Conservation (phyloP, 768 basidiomycete species). For the Gymnopilus junonius region DNA sequence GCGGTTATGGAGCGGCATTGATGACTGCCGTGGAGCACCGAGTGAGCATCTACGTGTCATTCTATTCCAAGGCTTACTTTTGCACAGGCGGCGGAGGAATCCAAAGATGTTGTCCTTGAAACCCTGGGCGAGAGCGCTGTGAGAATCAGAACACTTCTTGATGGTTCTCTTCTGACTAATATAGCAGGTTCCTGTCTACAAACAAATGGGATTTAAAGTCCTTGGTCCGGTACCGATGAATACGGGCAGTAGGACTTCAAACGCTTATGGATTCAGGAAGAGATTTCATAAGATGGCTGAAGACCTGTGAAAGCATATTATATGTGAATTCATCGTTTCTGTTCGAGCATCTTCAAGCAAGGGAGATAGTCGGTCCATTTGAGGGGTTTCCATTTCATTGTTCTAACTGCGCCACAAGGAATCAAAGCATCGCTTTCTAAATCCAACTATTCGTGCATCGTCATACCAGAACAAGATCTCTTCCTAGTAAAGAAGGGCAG, state of each 20-base stretch:
- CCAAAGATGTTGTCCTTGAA: background rate
- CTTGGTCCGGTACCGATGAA: background rate
- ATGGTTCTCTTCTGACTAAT: background rate
- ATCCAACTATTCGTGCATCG: no score
- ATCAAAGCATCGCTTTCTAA: no score
- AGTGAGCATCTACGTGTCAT: background rate
- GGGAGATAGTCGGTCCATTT: no score
- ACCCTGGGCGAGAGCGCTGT: background rate
- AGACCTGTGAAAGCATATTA: background rate
- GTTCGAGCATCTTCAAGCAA: background rate
- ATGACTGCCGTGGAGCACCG: background rate
- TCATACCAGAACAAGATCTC: no score
- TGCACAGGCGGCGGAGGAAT: background rate
- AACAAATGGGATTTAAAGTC: background rate
- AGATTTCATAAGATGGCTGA: background rate
- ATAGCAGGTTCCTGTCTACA: background rate
- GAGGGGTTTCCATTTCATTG: no score
- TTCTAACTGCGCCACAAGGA: no score
- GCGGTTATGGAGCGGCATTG: background rate
- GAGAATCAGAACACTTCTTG: background rate
- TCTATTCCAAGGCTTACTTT: background rate
- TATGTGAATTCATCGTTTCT: background rate
- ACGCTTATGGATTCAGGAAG: conserved; percentile 1
- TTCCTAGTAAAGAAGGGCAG: no score
- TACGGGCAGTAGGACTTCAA: background rate